Evolutionary conservation across 2,329 filamentous ascomycete genomes (phyloP).

Genomic region (Stemphylium vesicarium): DNA sequence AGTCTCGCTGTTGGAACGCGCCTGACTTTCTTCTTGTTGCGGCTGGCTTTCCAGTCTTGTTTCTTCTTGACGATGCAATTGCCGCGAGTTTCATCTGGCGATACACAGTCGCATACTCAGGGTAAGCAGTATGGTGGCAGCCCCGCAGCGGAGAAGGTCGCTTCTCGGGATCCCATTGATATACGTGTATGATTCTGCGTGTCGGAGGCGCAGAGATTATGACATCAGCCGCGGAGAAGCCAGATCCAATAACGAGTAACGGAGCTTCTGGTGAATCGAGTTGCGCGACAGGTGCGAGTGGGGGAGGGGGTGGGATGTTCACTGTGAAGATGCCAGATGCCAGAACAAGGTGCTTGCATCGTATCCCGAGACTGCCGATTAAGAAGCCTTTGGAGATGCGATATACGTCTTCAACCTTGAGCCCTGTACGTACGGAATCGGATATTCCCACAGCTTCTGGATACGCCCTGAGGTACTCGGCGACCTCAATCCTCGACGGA

Average conservation of each 20-base stretch:
- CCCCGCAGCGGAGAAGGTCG: slow-evolving; percentile 63
- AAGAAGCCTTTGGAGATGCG: slow-evolving; percentile 56
- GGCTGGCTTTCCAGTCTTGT: slow-evolving; percentile 27
- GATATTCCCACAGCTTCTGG: slow-evolving; percentile 60
- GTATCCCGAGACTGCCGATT: slow-evolving; percentile 59
- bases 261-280: slow-evolving; percentile 43
- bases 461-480: slow-evolving; percentile 62
- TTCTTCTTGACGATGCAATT: slow-evolving; percentile 30
- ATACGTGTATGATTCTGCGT: slow-evolving; percentile 65
- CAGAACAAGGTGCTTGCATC: slow-evolving; percentile 63
- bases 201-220: slow-evolving; percentile 61
- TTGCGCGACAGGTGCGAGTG: slow-evolving; percentile 55
- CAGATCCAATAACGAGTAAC: slow-evolving; percentile 65
- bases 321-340: slow-evolving; percentile 66
- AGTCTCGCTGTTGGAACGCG: slow-evolving; percentile 55
- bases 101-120: slow-evolving; percentile 67
- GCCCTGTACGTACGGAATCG: slow-evolving; percentile 53
- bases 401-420: slow-evolving; percentile 53
- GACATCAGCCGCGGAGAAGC: slow-evolving; percentile 67
- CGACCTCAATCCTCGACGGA: slow-evolving; percentile 61
- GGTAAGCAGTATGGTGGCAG: slow-evolving; percentile 67
- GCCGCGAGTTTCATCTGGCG: slow-evolving; percentile 64
- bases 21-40: slow-evolving; percentile 47
- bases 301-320: slow-evolving; percentile 58
- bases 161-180: slow-evolving; percentile 64